Conservation (phyloP, 208 protist genomes). For the Wallacemonas rigidus region DNA sequence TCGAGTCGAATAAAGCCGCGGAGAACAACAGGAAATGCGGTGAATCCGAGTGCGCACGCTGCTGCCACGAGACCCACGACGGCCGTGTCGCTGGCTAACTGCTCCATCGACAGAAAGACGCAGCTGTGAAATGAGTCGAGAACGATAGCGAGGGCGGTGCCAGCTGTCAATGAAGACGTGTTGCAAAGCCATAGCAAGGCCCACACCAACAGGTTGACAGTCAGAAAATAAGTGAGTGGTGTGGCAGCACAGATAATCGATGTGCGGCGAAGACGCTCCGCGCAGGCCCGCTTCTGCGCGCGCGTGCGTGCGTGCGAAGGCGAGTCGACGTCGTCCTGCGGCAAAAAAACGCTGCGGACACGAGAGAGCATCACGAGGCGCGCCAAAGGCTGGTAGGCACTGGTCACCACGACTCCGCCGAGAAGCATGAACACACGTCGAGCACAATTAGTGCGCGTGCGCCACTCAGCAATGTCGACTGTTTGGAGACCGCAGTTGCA, state of each 20-base stretch:
- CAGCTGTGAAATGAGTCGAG: conserved; percentile 71
- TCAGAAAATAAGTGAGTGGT: conserved; percentile 46
- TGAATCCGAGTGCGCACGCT: conserved; percentile 72
- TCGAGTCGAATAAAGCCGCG: conserved; percentile 52
- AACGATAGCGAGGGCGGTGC: conserved; percentile 42
- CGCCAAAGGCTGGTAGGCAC: conserved; percentile 61
- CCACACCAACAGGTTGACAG: conserved; percentile 45
- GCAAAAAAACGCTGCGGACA: conserved; percentile 42
- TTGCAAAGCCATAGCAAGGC: conserved; percentile 43
- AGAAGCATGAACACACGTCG: conserved; percentile 65
- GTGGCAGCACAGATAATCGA: conserved; percentile 53
- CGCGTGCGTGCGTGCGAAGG: conserved; percentile 44
- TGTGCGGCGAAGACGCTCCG: conserved; percentile 48
- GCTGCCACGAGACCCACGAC: conserved; percentile 49
- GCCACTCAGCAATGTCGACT: conserved; percentile 58
- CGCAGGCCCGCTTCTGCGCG: conserved; percentile 36
- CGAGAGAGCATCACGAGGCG: conserved; percentile 64
- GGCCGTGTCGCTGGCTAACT: conserved; percentile 41
- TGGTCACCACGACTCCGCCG: conserved; percentile 71
- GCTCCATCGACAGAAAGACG: conserved; percentile 70
- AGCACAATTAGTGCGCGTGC: conserved; percentile 27
- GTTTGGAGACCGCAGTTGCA: conserved; percentile 80
- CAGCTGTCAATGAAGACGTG: conserved; percentile 34
- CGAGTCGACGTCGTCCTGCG: conserved; percentile 34
- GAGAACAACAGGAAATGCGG: conserved; percentile 67